Base-by-base conservation (phyloP, 2,329 filamentous ascomycete genomes). In the Sporothrix phasma region DNA sequence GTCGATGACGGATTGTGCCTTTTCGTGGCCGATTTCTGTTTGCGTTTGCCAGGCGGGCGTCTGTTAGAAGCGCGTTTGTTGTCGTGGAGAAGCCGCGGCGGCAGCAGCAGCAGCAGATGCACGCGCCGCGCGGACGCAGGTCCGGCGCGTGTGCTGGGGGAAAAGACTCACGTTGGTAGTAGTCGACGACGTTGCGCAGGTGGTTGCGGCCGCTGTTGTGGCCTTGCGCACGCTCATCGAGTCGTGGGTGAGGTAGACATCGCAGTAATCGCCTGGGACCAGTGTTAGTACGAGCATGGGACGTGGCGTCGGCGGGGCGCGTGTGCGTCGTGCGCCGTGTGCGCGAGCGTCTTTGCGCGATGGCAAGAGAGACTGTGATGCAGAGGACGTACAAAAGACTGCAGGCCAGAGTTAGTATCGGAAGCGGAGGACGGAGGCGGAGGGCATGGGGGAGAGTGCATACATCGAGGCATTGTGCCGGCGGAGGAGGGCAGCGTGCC, bases 161-260 rank as follows among this genome's bases (percentile, higher is more conserved):
- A 49, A 24, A 61, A 6, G 61, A 75, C 81, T 65, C 77, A 92
- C 89, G 92, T 79, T 97, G 92, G 77, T 99, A 99, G 79, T 99
- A 99, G 74, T 97, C 92, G 71, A 97, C 88, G 34, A 99, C 94
- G 76, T 99, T 99, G 73, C 94, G 90, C 68, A 99, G 80, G 74
- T 99, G 94, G 79, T 99, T 99, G 72, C 93, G 87, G 67, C 94
- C 94, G 74, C 86, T 89, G 81, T 99, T 99, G 78, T 99, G 94
- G 94, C 94, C 80, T 97, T 97, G 72, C 94, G 92, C 78, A 99
- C 94, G 78, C 92, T 96, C 93, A 97, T 97, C 53, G 92, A 96
- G 83, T 99, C 94, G 84, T 99, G 94, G 70, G 94, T 99, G 71
- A 99, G 89, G 84, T 99, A 99, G 77, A 99, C 94, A 88, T 99